A percentile compares a stretch with the other conserved stretches of the same genome.
phyloP scores from a whole-genome alignment of 139 green algal genomes.

The Marvania coccoides region DNA sequence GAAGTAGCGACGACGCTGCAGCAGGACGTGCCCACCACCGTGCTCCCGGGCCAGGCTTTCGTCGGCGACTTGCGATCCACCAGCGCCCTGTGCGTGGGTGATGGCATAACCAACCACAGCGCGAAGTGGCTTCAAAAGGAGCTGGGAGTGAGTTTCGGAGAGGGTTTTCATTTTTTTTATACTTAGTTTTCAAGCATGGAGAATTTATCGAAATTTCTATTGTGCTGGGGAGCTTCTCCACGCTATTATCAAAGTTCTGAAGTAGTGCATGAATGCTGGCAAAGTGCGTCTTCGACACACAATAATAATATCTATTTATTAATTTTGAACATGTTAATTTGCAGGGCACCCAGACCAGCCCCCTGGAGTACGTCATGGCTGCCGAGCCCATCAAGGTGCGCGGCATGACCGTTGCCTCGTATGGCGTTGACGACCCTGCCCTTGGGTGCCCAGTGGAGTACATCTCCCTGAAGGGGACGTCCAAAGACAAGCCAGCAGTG shows the following conservation, averaged over 20 bases:
- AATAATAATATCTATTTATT: too few relatives aligned
- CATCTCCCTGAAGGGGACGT: slow-evolving; percentile 77
- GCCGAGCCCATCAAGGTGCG: slow-evolving; percentile 73
- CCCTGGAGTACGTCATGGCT: slow-evolving; percentile 69
- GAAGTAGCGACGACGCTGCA: background rate
- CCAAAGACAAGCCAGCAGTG: slow-evolving; percentile 74
- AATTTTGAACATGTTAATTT: too few relatives aligned
- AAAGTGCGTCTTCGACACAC: background rate
- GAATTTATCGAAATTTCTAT: background rate
- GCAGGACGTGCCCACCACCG: background rate
- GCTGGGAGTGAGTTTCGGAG: background rate
- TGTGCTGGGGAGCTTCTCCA: background rate
- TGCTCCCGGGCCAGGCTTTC: slow-evolving; percentile 39
- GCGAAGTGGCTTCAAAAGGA: slow-evolving; percentile 71
- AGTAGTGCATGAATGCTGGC: background rate
- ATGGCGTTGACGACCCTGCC: slow-evolving; percentile 65
- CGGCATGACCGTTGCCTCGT: slow-evolving; percentile 63
- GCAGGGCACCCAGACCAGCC: slow-evolving; percentile 56
- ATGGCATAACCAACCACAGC: slow-evolving; percentile 74
- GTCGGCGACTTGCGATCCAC: slow-evolving; percentile 53
- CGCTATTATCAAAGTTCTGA: background rate
- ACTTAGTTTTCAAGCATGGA: background rate
- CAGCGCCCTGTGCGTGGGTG: slow-evolving; percentile 63
- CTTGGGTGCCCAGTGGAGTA: slow-evolving; percentile 85
- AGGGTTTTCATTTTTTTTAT: background rate